A percentile compares a stretch with the other conserved stretches of the same genome.
phyloP scores from a whole-genome alignment of 2,329 filamentous ascomycete genomes.

The Calonectria multiphialidica region DNA sequence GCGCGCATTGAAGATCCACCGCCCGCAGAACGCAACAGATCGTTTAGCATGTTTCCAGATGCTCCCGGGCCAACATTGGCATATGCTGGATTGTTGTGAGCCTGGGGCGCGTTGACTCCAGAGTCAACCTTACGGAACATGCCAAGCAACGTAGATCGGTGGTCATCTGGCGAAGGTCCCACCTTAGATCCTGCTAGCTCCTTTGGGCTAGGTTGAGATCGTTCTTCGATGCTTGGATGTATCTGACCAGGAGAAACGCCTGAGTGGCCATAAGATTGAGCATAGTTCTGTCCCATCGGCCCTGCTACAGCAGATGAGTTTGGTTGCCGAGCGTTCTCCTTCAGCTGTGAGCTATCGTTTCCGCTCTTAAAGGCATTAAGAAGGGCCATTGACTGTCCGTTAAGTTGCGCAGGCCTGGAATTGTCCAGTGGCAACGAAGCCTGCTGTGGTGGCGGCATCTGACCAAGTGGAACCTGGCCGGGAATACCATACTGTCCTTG shows the following conservation, averaged over 20 bases:
- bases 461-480: slow-evolving; percentile 29
- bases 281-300: slow-evolving; percentile 28
- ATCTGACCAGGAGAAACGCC: slow-evolving; percentile 21
- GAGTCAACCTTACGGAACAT: slow-evolving; percentile 64
- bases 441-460: neutral
- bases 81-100: slow-evolving; percentile 17
- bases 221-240: slow-evolving; percentile 26
- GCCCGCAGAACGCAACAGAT: slow-evolving; percentile 34
- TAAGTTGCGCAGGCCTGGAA: slow-evolving; percentile 47
- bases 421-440: slow-evolving; percentile 20
- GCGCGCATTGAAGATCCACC: slow-evolving; percentile 13
- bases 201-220: slow-evolving; percentile 41
- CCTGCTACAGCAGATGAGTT: neutral
- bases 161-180: slow-evolving; percentile 43
- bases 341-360: slow-evolving; percentile 31
- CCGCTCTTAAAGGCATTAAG: slow-evolving; percentile 59
- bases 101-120: slow-evolving; percentile 21
- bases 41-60: slow-evolving; percentile 36
- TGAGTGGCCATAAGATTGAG: slow-evolving; percentile 24
- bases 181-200: slow-evolving; percentile 45
- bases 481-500: slow-evolving; percentile 41
- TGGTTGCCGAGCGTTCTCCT: slow-evolving; percentile 34
- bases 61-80: slow-evolving; percentile 15
- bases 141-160: slow-evolving; percentile 63
- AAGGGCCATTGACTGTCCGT: slow-evolving; percentile 57